Percentiles rank a stretch among this genome's conserved stretches.
Conservation (phyloP, 805 yeast species). For the Wickerhamiella musiphila region DNA sequence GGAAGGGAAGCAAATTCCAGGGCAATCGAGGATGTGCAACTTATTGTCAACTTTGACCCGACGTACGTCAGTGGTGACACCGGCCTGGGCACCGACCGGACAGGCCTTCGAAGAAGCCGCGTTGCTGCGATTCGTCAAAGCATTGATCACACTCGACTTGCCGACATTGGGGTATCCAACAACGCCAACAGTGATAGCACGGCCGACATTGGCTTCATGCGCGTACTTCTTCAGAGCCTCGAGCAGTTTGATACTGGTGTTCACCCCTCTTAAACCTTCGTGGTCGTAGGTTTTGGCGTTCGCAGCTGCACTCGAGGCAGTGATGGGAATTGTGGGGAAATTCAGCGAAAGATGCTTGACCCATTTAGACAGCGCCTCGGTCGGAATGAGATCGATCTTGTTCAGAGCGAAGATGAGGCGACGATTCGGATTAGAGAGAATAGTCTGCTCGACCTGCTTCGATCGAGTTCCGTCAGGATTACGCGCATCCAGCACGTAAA, state of each 20-base stretch:
- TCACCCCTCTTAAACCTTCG: slow-evolving; percentile 51
- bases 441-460: slow-evolving; percentile 76
- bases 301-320: slow-evolving; percentile 51
- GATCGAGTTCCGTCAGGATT: slow-evolving; percentile 95
- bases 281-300: slow-evolving; percentile 48
- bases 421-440: slow-evolving; percentile 62
- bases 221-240: slow-evolving; percentile 78
- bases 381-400: slow-evolving; percentile 86
- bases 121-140: slow-evolving; percentile 60
- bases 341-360: slow-evolving; percentile 54
- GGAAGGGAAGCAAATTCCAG: slow-evolving; percentile 89
- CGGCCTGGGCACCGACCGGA: slow-evolving; percentile 96
- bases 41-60: slow-evolving; percentile 86
- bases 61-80: slow-evolving; percentile 83
- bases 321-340: slow-evolving; percentile 87
- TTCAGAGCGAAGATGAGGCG: slow-evolving; percentile 73
- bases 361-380: slow-evolving; percentile 72
- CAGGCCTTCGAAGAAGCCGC: slow-evolving; percentile 44
- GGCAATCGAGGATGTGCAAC: slow-evolving; percentile 79
- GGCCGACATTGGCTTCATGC: slow-evolving; percentile 61
- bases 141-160: slow-evolving; percentile 83
- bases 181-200: slow-evolving; percentile 85
- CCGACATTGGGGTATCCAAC: slow-evolving; percentile 97
- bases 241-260: slow-evolving; percentile 57
- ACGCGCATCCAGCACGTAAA: slow-evolving; percentile 92